Evolutionary conservation across 495 filamentous ascomycete species (phyloP).

Genomic region (Ascobolus immersus): DNA sequence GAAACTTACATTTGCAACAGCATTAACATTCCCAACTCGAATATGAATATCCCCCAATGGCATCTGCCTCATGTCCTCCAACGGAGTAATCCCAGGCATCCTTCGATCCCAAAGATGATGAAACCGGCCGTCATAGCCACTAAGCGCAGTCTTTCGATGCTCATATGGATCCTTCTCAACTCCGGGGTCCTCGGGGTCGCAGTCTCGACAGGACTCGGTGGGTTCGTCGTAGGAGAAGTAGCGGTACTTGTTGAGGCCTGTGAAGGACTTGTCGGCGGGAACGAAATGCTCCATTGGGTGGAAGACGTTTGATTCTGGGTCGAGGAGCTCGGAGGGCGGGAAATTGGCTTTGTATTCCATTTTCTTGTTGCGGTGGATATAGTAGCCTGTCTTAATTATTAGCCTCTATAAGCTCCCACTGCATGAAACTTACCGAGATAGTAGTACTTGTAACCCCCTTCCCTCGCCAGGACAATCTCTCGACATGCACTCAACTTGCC

Average conservation of each 20-base stretch:
- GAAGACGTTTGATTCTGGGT: conserved; percentile 56
- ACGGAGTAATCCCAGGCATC: background rate
- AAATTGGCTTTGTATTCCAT: conserved; percentile 85
- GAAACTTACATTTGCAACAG: background rate
- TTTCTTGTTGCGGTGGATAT: conserved; percentile 47
- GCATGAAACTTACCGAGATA: conserved; percentile 36
- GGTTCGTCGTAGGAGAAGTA: conserved; percentile 38
- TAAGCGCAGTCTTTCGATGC: conserved; percentile 6
- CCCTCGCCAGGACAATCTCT: conserved; percentile 55
- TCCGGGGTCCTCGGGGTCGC: conserved; percentile 17
- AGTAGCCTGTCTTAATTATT: conserved; percentile 25
- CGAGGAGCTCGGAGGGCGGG: conserved; percentile 55
- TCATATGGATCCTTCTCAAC: conserved; percentile 4
- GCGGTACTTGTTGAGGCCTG: conserved; percentile 34
- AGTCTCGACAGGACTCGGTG: too few species aligned
- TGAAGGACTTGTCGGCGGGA: conserved; percentile 32
- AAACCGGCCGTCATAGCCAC: too few species aligned
- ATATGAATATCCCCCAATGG: background rate
- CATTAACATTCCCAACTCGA: background rate
- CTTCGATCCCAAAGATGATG: background rate
- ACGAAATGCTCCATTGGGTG: conserved; percentile 48
- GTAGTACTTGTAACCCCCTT: conserved; percentile 47
- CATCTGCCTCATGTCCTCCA: background rate
- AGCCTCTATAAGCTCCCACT: background rate
- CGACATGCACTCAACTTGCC: conserved; percentile 73